phyloP scores from a whole-genome alignment of 2,329 filamentous ascomycete genomes.

The Cadophora gregata region DNA sequence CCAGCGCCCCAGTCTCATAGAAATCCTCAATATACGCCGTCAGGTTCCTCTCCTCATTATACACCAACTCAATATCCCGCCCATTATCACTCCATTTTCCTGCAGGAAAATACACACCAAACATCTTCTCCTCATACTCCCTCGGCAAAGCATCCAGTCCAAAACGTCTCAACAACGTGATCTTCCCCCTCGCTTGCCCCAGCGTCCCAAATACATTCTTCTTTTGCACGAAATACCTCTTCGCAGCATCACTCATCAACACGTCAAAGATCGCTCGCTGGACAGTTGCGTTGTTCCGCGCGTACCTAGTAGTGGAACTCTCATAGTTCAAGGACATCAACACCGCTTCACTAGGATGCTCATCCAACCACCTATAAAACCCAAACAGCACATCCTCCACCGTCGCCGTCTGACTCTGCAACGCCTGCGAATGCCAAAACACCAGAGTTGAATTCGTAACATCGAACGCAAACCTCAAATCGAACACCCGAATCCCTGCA shows the following conservation, averaged over 20 bases:
- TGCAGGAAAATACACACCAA: conserved; percentile 55
- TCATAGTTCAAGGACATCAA: conserved; percentile 57
- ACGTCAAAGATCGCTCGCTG: conserved; percentile 48
- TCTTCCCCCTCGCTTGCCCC: conserved; percentile 78
- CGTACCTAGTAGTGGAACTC: conserved; percentile 44
- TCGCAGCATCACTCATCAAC: conserved; percentile 49
- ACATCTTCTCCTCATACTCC: conserved; percentile 47
- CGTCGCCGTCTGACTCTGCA: conserved; percentile 51
- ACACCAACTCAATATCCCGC: conserved; percentile 49
- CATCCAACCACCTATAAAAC: conserved; percentile 55
- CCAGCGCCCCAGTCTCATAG: conserved; percentile 48
- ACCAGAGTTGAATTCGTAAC: conserved; percentile 51
- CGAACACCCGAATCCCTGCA: conserved; percentile 56
- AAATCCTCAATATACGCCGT: conserved; percentile 57
- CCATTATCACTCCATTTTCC: conserved; percentile 52
- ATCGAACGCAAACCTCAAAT: conserved; percentile 56
- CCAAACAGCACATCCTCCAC: conserved; percentile 53
- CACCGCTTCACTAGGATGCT: conserved; percentile 52
- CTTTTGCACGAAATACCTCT: conserved; percentile 48
- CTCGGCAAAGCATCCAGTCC: conserved; percentile 55
- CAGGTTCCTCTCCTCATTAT: conserved; percentile 46
- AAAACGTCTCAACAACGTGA: conserved; percentile 87
- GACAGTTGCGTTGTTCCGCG: conserved; percentile 45
- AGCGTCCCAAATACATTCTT: conserved; percentile 57
- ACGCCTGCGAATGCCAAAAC: conserved; percentile 55